Evolutionary conservation across 2,329 filamentous ascomycete genomes (phyloP).

Genomic region (Stemphylium vesicarium): DNA sequence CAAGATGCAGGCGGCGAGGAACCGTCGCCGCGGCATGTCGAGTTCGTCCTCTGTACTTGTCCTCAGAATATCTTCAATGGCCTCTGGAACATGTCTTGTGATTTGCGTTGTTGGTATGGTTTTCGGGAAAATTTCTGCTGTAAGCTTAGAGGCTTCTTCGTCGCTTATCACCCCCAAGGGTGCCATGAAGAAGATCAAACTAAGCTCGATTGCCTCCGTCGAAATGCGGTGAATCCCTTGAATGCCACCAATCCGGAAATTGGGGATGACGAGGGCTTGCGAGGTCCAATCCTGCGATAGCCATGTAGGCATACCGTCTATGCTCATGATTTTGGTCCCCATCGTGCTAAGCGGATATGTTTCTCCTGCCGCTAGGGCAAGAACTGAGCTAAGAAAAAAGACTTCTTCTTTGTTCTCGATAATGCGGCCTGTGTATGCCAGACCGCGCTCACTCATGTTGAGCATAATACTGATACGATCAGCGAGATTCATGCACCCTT

Average conservation of each 20-base stretch:
- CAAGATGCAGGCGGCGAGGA: constrained; percentile 20
- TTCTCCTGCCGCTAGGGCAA: constrained; percentile 23
- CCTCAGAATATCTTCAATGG: background rate
- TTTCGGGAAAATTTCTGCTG: background rate
- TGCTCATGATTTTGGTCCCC: background rate
- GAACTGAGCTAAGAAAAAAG: constrained; percentile 9
- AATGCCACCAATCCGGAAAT: constrained; percentile 5
- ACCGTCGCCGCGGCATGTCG: constrained; percentile 7
- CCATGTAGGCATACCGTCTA: constrained; percentile 13
- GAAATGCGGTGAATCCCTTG: constrained; percentile 14
- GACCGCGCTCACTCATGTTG: constrained; percentile 18
- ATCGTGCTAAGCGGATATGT: constrained; percentile 16
- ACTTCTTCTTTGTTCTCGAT: constrained; percentile 11
- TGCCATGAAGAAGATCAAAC: constrained; percentile 14
- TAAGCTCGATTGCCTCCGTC: constrained; percentile 14
- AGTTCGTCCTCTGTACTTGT: background rate
- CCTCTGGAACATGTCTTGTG: background rate
- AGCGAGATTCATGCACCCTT: constrained; percentile 14
- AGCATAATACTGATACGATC: constrained; percentile 24
- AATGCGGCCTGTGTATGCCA: constrained; percentile 17
- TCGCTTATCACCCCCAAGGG: background rate
- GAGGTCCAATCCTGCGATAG: constrained; percentile 1
- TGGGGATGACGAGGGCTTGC: constrained; percentile 6
- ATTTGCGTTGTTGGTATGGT: constrained; percentile 1
- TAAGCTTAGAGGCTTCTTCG: background rate